Conservation (phyloP, 208 protist species). For the Plasmodiophora brassicae region DNA sequence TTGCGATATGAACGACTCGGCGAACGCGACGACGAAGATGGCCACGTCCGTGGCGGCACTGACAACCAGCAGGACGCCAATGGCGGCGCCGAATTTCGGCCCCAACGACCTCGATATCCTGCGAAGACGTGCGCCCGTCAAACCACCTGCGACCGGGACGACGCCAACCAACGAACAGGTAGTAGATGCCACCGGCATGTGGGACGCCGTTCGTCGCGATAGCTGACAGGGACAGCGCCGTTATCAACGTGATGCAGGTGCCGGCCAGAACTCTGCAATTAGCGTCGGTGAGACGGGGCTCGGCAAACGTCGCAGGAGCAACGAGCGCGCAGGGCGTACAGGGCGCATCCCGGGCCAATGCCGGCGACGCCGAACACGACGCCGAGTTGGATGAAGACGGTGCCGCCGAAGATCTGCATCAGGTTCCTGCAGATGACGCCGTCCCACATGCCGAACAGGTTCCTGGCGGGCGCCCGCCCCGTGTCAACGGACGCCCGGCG, state of each 20-base stretch:
- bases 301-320: no score
- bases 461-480: no score
- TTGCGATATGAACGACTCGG: not conserved
- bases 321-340: not conserved
- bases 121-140: not conserved
- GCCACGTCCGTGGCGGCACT: not conserved
- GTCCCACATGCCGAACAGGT: not conserved
- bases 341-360: not conserved
- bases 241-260: not conserved
- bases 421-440: not conserved
- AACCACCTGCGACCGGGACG: not conserved
- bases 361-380: not conserved
- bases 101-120: not conserved
- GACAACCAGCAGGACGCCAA: not conserved
- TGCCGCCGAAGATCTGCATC: slow-evolving; percentile 1
- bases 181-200: not conserved
- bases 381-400: not conserved
- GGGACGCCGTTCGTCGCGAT: slow-evolving; percentile 16
- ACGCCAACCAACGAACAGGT: not conserved
- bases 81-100: not conserved
- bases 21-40: not conserved
- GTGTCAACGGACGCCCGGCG: no score
- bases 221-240: not conserved
- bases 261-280: not conserved
- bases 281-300: not conserved